Evolutionary conservation across 176 grass and related monocot genomes (phyloP).

Genomic region (Cenchrus americanus): DNA sequence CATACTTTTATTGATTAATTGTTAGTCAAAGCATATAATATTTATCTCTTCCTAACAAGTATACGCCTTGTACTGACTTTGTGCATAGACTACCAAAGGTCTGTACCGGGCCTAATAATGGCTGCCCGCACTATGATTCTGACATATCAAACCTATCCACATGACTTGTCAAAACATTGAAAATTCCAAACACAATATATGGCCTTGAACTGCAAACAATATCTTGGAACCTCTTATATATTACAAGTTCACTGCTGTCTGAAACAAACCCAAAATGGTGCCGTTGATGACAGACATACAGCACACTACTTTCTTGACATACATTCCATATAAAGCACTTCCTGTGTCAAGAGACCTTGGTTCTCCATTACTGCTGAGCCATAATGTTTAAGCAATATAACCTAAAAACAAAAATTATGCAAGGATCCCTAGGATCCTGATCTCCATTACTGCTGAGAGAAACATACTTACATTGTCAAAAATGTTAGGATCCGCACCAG

Average conservation of each 20-base stretch:
- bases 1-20: neutral
- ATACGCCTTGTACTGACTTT: neutral
- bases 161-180: neutral
- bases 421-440: no score
- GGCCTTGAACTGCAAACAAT: neutral
- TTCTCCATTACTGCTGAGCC: neutral
- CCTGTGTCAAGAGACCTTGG: neutral
- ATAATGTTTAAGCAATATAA: neutral
- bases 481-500: constrained; percentile 59
- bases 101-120: neutral
- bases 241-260: neutral
- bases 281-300: neutral
- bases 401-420: neutral
- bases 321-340: neutral
- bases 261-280: neutral
- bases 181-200: neutral
- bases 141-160: neutral
- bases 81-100: neutral
- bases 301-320: neutral
- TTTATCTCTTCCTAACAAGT: neutral
- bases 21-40: neutral
- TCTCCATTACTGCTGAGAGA: no score
- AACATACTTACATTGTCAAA: constrained; percentile 30
- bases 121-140: neutral
- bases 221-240: neutral